A percentile compares a stretch with the other conserved stretches of the same genome.
These are phyloP conservation scores for Sugiyamaella lignohabitans DNA, from an alignment of 805 yeast species.

Conservation along the genomic window DNA sequence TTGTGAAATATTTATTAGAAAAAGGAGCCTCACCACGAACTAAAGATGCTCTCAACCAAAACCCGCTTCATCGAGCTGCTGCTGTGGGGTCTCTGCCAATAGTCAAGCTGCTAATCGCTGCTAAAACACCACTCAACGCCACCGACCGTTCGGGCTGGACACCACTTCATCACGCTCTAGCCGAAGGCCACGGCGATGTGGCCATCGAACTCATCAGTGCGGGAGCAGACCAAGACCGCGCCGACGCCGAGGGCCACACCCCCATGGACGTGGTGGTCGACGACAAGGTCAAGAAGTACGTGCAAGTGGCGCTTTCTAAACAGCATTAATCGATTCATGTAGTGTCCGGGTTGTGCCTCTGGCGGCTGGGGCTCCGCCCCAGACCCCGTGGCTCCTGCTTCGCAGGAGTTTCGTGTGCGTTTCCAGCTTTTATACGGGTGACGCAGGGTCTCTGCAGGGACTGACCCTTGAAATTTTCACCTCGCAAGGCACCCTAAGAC, in stretches of 20 bases:
- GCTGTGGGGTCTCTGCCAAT: constrained; percentile 61
- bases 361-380: too few species aligned
- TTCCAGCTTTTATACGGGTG: too few species aligned
- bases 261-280: constrained; percentile 52
- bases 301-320: constrained; percentile 4
- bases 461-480: too few species aligned
- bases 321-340: too few species aligned
- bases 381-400: too few species aligned
- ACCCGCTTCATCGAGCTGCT: constrained; percentile 78
- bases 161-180: constrained; percentile 79
- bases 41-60: constrained; percentile 60
- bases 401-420: too few species aligned
- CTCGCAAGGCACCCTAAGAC: too few species aligned
- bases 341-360: too few species aligned
- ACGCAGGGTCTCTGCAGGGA: too few species aligned
- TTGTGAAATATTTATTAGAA: constrained; percentile 49
- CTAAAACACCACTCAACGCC: constrained; percentile 58
- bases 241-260: constrained; percentile 47
- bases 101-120: constrained; percentile 47
- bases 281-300: constrained; percentile 38
- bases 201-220: constrained; percentile 52
- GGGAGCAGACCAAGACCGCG: constrained; percentile 56
- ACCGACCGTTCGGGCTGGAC: constrained; percentile 75
- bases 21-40: constrained; percentile 55
- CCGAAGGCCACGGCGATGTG: constrained; percentile 82